Evolutionary conservation across 192 early-diverging fungal species (phyloP), one percentile per base, ranked within the genome.

Genomic region (Umbelopsis isabellina): DNA sequence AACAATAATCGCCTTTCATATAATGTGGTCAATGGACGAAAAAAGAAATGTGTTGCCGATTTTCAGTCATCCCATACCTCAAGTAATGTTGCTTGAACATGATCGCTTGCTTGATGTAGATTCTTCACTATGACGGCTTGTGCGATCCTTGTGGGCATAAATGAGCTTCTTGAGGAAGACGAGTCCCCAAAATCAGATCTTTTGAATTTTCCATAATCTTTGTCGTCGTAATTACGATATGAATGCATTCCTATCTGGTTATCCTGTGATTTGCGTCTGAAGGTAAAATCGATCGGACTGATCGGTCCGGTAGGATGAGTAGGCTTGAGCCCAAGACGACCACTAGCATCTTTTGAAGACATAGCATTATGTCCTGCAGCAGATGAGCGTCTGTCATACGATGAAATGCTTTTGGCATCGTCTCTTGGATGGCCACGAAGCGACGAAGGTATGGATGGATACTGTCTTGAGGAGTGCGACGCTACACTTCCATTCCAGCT

Each of bases 271-370:
- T 64, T 35, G 44, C 46, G 55, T 18, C 25, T 61, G 11, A 74
- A 37, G 37, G 71, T 77, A 18, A 77, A 77, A 65, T 77, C 75
- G 5, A 77, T 67, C 16, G 75, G 75, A 64, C 75, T 77, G 12
- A 77, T 77, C 7, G 71, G 67, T 0, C 46, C 46, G 6, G 52
- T 7, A 16, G 44, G 33, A 37, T 23, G n/a, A 37, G 27, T 41
- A 21, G 27, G 11, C 3, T 15, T 2, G 4, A n/a, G 12, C 2
- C 15, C 30, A 25, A 61, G 30, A 1, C 55, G 25, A 25, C 33
- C 13, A 66, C 71, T 2, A 11, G 64, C 12, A 27, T 21, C 18
- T 27, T 20, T 12, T 15, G 37, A 66, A 25, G 64, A 49, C 50
- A 49, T 45, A 27, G 35, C 45, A 15, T 33, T 27, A 9, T 64